Conservation (phyloP, 1,139 yeast genomes). For the Blastobotrys malaysiensis region DNA sequence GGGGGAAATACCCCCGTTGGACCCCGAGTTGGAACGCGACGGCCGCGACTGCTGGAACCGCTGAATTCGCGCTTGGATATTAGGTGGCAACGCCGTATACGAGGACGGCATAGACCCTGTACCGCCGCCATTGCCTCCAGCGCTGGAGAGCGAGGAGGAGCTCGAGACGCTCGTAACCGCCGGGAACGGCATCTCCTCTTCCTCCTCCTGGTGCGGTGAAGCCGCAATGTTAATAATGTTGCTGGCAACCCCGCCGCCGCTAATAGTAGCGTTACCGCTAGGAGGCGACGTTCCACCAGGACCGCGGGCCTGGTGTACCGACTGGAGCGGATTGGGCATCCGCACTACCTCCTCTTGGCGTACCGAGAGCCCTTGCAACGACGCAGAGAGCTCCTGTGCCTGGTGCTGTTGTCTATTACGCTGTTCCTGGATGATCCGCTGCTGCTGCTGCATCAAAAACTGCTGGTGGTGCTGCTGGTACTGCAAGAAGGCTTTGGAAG, state of each 20-base stretch:
- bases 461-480: neutral
- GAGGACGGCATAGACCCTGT: slow-evolving; percentile 2
- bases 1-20: neutral
- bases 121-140: neutral
- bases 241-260: neutral
- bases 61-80: slow-evolving; percentile 24
- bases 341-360: neutral
- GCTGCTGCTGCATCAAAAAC: neutral
- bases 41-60: slow-evolving; percentile 27
- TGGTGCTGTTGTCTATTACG: neutral
- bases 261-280: neutral
- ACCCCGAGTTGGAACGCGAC: slow-evolving; percentile 22
- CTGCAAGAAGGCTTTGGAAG: neutral
- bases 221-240: neutral
- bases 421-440: neutral
- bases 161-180: slow-evolving; percentile 4
- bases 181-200: slow-evolving; percentile 5
- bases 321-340: neutral
- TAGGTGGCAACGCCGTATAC: slow-evolving; percentile 11
- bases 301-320: neutral
- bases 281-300: neutral
- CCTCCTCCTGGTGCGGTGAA: slow-evolving; percentile 1
- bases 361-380: neutral
- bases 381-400: neutral
- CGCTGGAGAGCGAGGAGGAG: slow-evolving; percentile 1